phyloP scores from a whole-genome alignment of 345 rosid genomes.

The Aurinia saxatilis region DNA sequence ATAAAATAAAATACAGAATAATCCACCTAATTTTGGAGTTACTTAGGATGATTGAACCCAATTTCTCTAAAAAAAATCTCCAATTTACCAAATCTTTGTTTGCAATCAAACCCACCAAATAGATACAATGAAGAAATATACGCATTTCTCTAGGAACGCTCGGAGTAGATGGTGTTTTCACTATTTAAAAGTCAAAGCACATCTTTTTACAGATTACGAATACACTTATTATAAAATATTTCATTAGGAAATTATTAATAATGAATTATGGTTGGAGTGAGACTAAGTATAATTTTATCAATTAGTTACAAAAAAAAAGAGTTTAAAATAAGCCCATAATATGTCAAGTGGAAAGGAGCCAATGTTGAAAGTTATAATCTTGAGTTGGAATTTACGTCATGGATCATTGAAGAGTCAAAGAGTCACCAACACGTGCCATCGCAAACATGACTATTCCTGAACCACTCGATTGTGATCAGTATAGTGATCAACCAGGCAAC shows the following conservation, averaged over 20 bases:
- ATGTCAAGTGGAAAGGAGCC: constrained; percentile 22
- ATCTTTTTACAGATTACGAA: too few species aligned
- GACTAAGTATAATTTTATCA: background rate
- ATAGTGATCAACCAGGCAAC: background rate
- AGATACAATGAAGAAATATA: background rate
- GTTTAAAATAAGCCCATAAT: background rate
- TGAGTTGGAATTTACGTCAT: constrained; percentile 8
- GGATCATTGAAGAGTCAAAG: constrained; percentile 1
- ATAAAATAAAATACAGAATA: too few species aligned
- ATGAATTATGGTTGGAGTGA: background rate
- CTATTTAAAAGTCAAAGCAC: constrained; percentile 3
- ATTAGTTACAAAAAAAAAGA: background rate
- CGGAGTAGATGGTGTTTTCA: constrained; percentile 10
- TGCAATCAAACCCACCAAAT: background rate
- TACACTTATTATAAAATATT: background rate
- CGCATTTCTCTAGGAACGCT: background rate
- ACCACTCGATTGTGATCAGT: background rate
- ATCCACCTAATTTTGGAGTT: too few species aligned
- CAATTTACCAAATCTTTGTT: constrained; percentile 2
- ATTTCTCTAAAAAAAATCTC: too few species aligned
- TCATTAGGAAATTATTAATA: background rate
- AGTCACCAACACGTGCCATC: background rate
- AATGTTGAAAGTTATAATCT: constrained; percentile 6
- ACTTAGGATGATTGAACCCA: too few species aligned
- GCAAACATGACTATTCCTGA: background rate